Base-by-base conservation (phyloP, 2,329 filamentous ascomycete genomes). In the Pseudogymnoascus sp. region DNA sequence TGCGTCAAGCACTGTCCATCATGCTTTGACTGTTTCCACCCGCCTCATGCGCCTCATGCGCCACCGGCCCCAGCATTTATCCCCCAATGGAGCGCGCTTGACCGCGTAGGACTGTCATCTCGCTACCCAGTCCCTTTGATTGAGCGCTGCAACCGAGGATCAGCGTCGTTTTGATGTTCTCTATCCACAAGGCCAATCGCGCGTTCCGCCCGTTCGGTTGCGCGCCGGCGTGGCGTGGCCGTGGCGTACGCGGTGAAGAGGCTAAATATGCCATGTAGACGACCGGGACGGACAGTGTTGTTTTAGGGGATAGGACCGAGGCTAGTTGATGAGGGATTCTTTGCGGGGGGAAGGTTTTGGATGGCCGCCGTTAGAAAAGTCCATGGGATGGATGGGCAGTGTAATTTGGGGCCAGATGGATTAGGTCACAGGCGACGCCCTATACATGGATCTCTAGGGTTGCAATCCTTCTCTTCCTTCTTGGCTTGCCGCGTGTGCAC, bases 81-180 rank as follows among this genome's bases (percentile, higher is more conserved):
- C 10, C 25, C 50, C 50, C 50, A 5, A n/a, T 8, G 7, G 7
- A 16, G 23, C 50, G 50, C 50, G 28, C 50, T 56, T 56, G 50
- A 56, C 50, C 28, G 8, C 28, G n/a, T 56, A 33, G 28, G 28
- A 56, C 7, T 16, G 5, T 21, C 50, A 33, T 56, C 50, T 56
- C 50, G 50, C 50, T 56, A 33, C 50, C 16, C 10, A 12, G 50
- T 33, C n/a, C 10, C 14, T 56, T 4, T 56, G 50, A 56, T 56
- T 56, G 50, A 56, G 50, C 8, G 28, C 50, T 35, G 50, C 18
- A 56, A 56, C 50, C 50, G 50, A 56, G 50, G 47, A 56, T 56
- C 50, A 2, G 10, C 50, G 16, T 21, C 16, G 25, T 56, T 56
- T 4, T 10, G 12, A 18, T 56, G 25, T 56, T 56, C 28, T 8